These are phyloP conservation scores for Aspergillus saccharolyticus DNA, from an alignment of 495 filamentous ascomycete genomes.

Conservation along the genomic window DNA sequence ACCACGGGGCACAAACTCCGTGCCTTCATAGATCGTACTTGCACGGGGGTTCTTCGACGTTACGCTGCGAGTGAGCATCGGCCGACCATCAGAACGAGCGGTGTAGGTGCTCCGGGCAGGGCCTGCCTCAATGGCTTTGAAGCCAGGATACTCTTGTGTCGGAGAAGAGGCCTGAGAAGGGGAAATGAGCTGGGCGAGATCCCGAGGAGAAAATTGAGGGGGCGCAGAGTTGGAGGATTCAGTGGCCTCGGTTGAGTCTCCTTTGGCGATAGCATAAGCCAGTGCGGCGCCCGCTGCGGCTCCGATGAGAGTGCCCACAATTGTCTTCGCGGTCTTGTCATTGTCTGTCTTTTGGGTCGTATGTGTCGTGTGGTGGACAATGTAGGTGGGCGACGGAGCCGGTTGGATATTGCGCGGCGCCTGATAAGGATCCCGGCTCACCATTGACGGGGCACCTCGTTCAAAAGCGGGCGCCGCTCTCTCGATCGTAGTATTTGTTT, in stretches of 20 bases:
- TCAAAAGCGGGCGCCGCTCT: slow-evolving; percentile 22
- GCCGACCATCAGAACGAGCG: slow-evolving; percentile 29
- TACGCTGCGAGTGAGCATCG: slow-evolving; percentile 29
- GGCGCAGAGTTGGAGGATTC: slow-evolving; percentile 20
- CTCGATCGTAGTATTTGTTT: slow-evolving; percentile 27
- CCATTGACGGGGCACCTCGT: slow-evolving; percentile 19
- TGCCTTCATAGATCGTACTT: slow-evolving; percentile 41
- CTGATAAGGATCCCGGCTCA: slow-evolving; percentile 16
- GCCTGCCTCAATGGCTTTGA: slow-evolving; percentile 42
- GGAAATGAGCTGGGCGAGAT: slow-evolving; percentile 26
- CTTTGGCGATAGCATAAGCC: slow-evolving; percentile 65
- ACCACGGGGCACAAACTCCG: slow-evolving; percentile 28
- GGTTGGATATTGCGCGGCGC: slow-evolving; percentile 3
- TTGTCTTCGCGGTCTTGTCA: slow-evolving; percentile 44
- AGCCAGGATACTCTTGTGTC: slow-evolving; percentile 21
- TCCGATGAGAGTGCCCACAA: slow-evolving; percentile 72
- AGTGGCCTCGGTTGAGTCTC: slow-evolving; percentile 32
- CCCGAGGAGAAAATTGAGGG: slow-evolving; percentile 25
- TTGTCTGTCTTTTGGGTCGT: slow-evolving; percentile 34
- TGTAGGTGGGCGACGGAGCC: slow-evolving; percentile 27
- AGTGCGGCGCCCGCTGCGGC: slow-evolving; percentile 70
- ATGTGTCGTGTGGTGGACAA: slow-evolving; percentile 24
- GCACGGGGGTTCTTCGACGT: slow-evolving; percentile 39
- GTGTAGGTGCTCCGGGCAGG: slow-evolving; percentile 34
- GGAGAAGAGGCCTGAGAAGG: slow-evolving; percentile 25